Evolutionary conservation across 208 protist species (phyloP).

Genomic region (Leishmania tarentolae): DNA sequence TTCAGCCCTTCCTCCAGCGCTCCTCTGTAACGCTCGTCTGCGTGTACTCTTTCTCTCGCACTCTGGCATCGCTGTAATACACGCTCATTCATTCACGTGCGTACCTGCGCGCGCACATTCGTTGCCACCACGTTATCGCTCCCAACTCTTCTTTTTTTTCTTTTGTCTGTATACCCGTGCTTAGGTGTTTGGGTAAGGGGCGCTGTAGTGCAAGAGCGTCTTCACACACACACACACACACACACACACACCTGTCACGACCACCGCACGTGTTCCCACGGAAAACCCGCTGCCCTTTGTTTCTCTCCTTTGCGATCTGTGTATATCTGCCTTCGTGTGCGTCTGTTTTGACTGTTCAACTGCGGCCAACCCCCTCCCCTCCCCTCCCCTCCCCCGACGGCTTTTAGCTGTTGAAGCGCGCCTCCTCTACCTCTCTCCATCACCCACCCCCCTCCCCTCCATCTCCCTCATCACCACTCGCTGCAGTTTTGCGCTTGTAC

Average conservation of each 20-base stretch:
- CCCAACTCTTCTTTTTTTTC: slow-evolving; percentile 6
- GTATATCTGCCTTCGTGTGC: neutral
- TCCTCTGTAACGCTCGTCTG: neutral
- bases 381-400: too few species aligned
- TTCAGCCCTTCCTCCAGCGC: neutral
- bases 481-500: neutral
- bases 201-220: neutral
- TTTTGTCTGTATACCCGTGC: neutral
- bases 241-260: neutral
- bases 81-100: neutral
- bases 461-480: neutral
- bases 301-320: neutral
- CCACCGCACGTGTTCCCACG: neutral
- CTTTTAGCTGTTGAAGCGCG: neutral
- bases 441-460: too few species aligned
- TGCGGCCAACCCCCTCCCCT: neutral
- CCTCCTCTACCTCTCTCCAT: too few species aligned
- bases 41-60: neutral
- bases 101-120: neutral
- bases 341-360: neutral
- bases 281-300: neutral
- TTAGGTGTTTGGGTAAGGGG: neutral
- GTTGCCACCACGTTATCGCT: neutral
- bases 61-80: neutral
- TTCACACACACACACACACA: too few species aligned